Conservation (phyloP, 1,284 basidiomycete species). For the Marasmius tenuissimus region DNA sequence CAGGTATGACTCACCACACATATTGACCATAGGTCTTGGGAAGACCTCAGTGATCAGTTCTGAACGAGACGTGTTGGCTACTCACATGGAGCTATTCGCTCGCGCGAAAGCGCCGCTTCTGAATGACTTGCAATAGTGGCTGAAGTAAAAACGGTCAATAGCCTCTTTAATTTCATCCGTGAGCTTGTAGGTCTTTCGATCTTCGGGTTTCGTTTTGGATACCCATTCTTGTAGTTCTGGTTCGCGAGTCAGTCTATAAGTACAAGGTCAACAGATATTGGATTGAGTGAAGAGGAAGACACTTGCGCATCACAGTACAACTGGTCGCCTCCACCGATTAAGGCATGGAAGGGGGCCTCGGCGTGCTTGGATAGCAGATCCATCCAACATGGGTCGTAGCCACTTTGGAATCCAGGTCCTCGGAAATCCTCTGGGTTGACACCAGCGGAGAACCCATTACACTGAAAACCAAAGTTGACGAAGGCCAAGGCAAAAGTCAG, state of each 20-base stretch:
- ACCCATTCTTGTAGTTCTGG: constrained; percentile 86
- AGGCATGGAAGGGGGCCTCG: constrained; percentile 79
- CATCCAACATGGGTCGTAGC: constrained; percentile 92
- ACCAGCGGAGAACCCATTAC: constrained; percentile 82
- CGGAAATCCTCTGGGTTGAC: constrained; percentile 79
- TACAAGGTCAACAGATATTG: background rate
- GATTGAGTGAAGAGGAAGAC: background rate
- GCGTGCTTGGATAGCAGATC: constrained; percentile 85
- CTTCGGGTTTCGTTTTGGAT: constrained; percentile 58
- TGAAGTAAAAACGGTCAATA: constrained; percentile 90
- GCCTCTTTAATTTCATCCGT: constrained; percentile 75
- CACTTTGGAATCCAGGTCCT: constrained; percentile 70
- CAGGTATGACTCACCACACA: constrained; percentile 48
- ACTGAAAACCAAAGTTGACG: constrained; percentile 39
- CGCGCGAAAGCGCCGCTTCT: constrained; percentile 89
- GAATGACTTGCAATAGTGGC: constrained; percentile 88
- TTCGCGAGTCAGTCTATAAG: constrained; percentile 64
- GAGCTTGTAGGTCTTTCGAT: constrained; percentile 64
- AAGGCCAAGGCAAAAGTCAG: background rate
- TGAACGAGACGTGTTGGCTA: constrained; percentile 7
- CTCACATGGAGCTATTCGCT: constrained; percentile 91
- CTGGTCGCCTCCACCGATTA: constrained; percentile 87
- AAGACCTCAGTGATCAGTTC: constrained; percentile 5
- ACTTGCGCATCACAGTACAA: constrained; percentile 74
- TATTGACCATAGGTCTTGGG: constrained; percentile 61